These are phyloP conservation scores for Apophysomyces ossiformis DNA, from an alignment of 371 early-diverging fungal species.

Conservation along the genomic window DNA sequence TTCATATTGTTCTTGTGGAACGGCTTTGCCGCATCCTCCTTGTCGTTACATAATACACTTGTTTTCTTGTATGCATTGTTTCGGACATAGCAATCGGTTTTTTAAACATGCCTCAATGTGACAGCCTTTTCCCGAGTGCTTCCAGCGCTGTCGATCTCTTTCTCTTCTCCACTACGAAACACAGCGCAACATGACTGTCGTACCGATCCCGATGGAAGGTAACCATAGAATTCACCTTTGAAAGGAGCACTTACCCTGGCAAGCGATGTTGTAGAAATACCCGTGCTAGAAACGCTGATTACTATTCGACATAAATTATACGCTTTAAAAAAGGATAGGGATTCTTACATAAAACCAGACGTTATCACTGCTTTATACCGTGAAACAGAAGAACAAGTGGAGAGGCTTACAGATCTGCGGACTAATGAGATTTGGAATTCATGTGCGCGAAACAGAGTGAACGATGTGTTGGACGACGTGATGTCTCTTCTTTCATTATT, in stretches of 20 bases:
- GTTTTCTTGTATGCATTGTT: not conserved
- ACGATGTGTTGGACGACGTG: constrained; percentile 79
- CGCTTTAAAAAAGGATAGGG: constrained; percentile 75
- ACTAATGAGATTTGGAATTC: constrained; percentile 43
- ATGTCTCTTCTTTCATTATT: constrained; percentile 80
- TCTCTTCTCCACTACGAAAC: not conserved
- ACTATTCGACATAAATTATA: constrained; percentile 74
- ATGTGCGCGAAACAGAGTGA: constrained; percentile 62
- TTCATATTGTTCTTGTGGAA: constrained; percentile 55
- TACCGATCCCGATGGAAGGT: constrained; percentile 23
- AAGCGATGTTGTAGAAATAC: constrained; percentile 50
- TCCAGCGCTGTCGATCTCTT: not conserved
- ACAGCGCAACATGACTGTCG: constrained; percentile 11
- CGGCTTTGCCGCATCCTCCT: constrained; percentile 52
- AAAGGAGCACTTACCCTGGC: not conserved
- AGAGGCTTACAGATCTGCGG: constrained; percentile 54
- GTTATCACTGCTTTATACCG: constrained; percentile 64
- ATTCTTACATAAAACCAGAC: constrained; percentile 62
- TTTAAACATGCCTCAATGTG: not conserved
- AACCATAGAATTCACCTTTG: not conserved
- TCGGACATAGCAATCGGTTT: not conserved
- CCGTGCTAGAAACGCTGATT: constrained; percentile 68
- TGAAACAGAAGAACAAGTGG: constrained; percentile 65
- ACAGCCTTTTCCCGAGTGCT: not conserved
- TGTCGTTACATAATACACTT: constrained; percentile 20